Evolutionary conservation across 306 rosid species (phyloP).

Genomic region (Glycyrrhiza uralensis): DNA sequence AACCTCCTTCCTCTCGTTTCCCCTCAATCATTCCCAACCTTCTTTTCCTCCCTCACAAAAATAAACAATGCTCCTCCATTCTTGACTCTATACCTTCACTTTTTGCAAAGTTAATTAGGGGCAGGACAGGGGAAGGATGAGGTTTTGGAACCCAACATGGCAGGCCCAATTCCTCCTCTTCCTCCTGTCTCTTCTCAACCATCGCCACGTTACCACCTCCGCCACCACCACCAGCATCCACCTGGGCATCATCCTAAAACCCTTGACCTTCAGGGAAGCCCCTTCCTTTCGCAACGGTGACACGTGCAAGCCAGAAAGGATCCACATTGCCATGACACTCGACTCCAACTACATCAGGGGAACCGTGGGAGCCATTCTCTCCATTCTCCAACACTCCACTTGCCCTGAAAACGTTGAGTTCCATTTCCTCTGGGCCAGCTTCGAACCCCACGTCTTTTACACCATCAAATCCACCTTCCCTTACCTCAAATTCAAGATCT

Average conservation of each 20-base stretch:
- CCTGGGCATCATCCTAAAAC: neutral
- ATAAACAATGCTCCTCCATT: neutral
- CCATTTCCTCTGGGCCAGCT: neutral
- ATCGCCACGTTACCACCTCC: neutral
- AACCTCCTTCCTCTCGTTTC: neutral
- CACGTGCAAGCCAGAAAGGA: neutral
- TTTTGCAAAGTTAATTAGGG: neutral
- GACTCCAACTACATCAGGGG: constrained; percentile 4
- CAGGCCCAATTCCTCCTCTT: neutral
- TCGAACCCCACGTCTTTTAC: too few species aligned
- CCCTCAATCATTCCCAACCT: neutral
- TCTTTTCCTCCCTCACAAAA: neutral
- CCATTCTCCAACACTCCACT: neutral
- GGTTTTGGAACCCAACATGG: constrained; percentile 1
- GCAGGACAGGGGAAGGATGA: neutral
- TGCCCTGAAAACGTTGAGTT: neutral
- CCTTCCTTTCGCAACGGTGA: constrained; percentile 1
- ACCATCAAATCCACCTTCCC: too few species aligned
- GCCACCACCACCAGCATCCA: neutral
- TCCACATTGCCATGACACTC: constrained; percentile 2
- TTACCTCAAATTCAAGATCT: too few species aligned
- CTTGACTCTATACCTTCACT: neutral
- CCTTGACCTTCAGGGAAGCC: neutral
- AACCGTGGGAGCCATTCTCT: neutral
- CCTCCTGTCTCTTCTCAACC: neutral